Evolutionary conservation across 2,329 filamentous ascomycete genomes (phyloP).

Genomic region (Bipolaris bicolor): DNA sequence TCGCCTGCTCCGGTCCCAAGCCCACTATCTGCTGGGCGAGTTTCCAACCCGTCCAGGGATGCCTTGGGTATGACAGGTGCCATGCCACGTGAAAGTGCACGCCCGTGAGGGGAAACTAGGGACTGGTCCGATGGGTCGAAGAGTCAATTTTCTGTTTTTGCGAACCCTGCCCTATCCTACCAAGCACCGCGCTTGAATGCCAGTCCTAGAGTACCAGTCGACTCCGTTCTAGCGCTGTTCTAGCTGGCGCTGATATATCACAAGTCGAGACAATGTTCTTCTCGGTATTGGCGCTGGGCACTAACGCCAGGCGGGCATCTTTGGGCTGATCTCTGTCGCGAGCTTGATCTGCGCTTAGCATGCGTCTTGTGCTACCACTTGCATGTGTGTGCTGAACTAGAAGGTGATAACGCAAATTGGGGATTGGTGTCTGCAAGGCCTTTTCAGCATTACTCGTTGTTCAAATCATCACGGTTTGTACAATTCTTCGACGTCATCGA

Average conservation of each 20-base stretch:
- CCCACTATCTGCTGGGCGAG: constrained; percentile 19
- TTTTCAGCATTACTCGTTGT: neutral
- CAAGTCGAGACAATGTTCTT: constrained; percentile 6
- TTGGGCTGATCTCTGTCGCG: constrained; percentile 9
- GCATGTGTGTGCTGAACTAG: constrained; percentile 13
- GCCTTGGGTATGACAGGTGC: constrained; percentile 22
- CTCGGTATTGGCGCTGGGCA: constrained; percentile 6
- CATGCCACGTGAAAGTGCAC: constrained; percentile 20
- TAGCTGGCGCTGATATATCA: constrained; percentile 3
- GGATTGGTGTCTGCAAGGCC: neutral
- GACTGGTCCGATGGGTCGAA: constrained; percentile 2
- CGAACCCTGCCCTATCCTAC: neutral
- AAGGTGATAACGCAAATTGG: constrained; percentile 1
- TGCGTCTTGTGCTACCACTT: constrained; percentile 8
- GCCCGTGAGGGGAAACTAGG: constrained; percentile 6
- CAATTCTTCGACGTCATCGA: neutral
- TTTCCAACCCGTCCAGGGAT: constrained; percentile 14
- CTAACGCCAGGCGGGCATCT: constrained; percentile 6
- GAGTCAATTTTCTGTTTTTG: neutral
- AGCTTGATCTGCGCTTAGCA: constrained; percentile 4
- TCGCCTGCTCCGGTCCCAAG: constrained; percentile 29
- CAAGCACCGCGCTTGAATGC: neutral
- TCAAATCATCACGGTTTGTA: neutral
- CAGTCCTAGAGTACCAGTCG: neutral
- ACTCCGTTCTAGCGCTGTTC: constrained; percentile 3